phyloP scores from a whole-genome alignment of 148 eudicot species.

The Camellia japonica region DNA sequence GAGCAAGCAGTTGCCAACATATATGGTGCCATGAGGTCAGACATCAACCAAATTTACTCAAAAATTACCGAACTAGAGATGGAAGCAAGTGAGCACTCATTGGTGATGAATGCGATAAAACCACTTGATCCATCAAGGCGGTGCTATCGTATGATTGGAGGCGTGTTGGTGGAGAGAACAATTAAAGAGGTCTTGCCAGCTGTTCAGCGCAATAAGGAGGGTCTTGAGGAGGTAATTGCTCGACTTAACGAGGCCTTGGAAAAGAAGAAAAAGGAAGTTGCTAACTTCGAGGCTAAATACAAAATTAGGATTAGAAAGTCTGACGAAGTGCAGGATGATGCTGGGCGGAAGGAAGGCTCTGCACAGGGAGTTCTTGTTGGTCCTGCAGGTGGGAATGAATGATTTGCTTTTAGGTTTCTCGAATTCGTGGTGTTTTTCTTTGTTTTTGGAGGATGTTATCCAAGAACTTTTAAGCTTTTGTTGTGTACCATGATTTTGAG shows the following conservation, averaged over 20 bases:
- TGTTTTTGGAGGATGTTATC: background rate
- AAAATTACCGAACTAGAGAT: constrained; percentile 93
- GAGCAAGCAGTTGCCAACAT: constrained; percentile 87
- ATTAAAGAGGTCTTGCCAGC: constrained; percentile 91
- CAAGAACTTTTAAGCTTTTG: background rate
- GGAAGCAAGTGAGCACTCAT: constrained; percentile 87
- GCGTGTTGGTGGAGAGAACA: constrained; percentile 90
- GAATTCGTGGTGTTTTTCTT: background rate
- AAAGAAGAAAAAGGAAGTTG: constrained; percentile 76
- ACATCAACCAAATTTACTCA: constrained; percentile 74
- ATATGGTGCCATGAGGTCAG: constrained; percentile 75
- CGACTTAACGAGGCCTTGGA: constrained; percentile 75
- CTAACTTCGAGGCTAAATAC: constrained; percentile 78
- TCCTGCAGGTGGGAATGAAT: constrained; percentile 55
- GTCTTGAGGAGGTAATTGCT: constrained; percentile 76
- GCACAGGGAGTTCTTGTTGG: constrained; percentile 98
- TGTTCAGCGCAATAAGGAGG: constrained; percentile 82
- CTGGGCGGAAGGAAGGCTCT: constrained; percentile 84
- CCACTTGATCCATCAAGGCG: constrained; percentile 82
- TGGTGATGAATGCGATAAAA: constrained; percentile 80
- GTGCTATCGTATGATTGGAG: constrained; percentile 95
- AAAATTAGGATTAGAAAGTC: constrained; percentile 73
- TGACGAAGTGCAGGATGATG: constrained; percentile 70
- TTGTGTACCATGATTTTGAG: background rate
- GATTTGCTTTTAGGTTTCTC: background rate